phyloP scores from a whole-genome alignment of 2,329 filamentous ascomycete species.

The Fusarium tuaranense region DNA sequence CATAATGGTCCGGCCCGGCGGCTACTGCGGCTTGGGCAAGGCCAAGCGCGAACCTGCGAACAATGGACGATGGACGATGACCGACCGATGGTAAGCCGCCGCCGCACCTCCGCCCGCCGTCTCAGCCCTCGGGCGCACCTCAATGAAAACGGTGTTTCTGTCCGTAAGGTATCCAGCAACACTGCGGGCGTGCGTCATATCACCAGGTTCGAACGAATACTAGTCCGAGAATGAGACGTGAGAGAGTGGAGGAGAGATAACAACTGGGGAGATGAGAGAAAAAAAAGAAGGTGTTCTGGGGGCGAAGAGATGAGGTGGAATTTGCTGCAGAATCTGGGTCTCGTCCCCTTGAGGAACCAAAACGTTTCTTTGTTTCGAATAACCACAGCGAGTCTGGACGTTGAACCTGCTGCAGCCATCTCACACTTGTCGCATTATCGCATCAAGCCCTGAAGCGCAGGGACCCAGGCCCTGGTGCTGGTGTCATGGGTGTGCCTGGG shows the following conservation, averaged over 20 bases:
- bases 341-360: neutral
- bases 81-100: constrained; percentile 38
- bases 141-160: constrained; percentile 25
- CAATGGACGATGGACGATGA: constrained; percentile 31
- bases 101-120: constrained; percentile 22
- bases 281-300: neutral
- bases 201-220: neutral
- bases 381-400: constrained; percentile 7
- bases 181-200: constrained; percentile 8
- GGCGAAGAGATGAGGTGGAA: neutral
- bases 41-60: constrained; percentile 30
- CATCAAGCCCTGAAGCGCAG: neutral
- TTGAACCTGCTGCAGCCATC: constrained; percentile 17
- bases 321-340: neutral
- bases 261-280: neutral
- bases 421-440: constrained; percentile 1
- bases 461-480: constrained; percentile 3
- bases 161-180: constrained; percentile 12
- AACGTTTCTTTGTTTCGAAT: constrained; percentile 17
- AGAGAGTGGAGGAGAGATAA: constrained; percentile 10
- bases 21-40: constrained; percentile 43
- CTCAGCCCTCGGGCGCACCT: constrained; percentile 14
- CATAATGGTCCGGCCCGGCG: constrained; percentile 45
- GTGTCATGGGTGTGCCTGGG: constrained; percentile 24
- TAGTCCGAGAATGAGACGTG: neutral